Percentiles rank a stretch among this genome's conserved stretches.
phyloP scores from a whole-genome alignment of 345 rosid genomes.

The Combretum micranthum region DNA sequence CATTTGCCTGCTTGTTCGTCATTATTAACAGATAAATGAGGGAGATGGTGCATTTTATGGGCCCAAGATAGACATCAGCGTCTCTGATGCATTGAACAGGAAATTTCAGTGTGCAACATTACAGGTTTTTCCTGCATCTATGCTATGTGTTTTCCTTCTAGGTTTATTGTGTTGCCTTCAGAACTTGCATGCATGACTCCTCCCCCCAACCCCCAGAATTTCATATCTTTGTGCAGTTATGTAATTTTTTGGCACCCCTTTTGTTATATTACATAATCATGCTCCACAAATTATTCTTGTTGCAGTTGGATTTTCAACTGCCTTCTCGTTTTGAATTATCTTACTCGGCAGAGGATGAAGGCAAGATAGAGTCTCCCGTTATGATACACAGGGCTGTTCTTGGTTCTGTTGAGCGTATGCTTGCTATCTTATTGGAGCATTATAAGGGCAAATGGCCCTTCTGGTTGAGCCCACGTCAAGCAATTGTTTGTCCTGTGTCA shows the following conservation, averaged over 20 bases:
- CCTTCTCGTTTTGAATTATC: conserved; percentile 73
- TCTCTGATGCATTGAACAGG: conserved; percentile 89
- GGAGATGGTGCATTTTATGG: conserved; percentile 99
- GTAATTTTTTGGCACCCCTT: too few relatives aligned
- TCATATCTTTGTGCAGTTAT: not conserved
- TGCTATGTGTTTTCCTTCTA: too few relatives aligned
- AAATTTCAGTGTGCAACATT: conserved; percentile 94
- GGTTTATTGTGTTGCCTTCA: too few relatives aligned
- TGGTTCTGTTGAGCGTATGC: conserved; percentile 95
- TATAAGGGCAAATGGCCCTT: conserved; percentile 99
- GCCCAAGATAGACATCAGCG: conserved; percentile 96
- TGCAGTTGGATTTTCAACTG: conserved; percentile 95
- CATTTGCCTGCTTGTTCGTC: not conserved
- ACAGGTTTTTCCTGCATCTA: conserved; percentile 42
- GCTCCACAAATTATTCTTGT: conserved; percentile 15
- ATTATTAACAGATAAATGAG: conserved; percentile 57
- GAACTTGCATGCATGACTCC: conserved; percentile 1
- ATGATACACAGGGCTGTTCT: conserved; percentile 95
- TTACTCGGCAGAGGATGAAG: conserved; percentile 89
- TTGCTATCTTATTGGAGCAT: conserved; percentile 88
- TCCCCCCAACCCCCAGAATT: not conserved
- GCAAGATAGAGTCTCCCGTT: conserved; percentile 70
- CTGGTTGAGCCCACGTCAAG: conserved; percentile 99
- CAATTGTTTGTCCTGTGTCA: conserved; percentile 94
- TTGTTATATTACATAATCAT: conserved; percentile 9